Conservation (phyloP, 768 basidiomycete genomes). For the Candolleomyces eurysporus region DNA sequence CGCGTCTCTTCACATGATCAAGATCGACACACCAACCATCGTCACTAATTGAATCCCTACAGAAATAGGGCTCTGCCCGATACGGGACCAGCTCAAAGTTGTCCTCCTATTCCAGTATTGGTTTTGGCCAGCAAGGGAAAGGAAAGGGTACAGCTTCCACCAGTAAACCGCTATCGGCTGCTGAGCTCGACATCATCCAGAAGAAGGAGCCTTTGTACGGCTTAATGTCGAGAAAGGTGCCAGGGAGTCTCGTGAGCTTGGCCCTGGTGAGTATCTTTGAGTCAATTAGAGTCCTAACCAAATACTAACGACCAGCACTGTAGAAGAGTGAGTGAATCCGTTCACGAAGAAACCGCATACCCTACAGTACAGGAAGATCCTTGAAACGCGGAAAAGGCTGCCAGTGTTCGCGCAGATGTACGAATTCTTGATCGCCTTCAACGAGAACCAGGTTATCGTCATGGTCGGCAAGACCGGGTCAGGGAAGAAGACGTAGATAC, state of each 20-base stretch:
- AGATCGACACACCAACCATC: too few species aligned
- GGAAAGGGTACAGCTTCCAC: not conserved
- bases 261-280: slow-evolving; percentile 63
- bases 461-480: slow-evolving; percentile 95
- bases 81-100: too few species aligned
- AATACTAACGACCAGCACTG: not conserved
- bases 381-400: slow-evolving; percentile 80
- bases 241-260: slow-evolving; percentile 58
- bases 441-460: slow-evolving; percentile 78
- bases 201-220: slow-evolving; percentile 67
- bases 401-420: slow-evolving; percentile 93
- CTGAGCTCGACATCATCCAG: slow-evolving; percentile 7
- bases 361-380: slow-evolving; percentile 79
- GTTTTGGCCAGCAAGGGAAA: not conserved
- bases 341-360: slow-evolving; percentile 84
- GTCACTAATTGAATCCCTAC: too few species aligned
- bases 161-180: slow-evolving; percentile 14
- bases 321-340: slow-evolving; percentile 84
- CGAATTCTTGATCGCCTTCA: slow-evolving; percentile 86
- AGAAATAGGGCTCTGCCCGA: too few species aligned
- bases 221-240: slow-evolving; percentile 69
- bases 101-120: too few species aligned
- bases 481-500: slow-evolving; percentile 97
- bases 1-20: too few species aligned
- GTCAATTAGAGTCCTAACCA: too few species aligned